Base-by-base conservation (phyloP, 495 filamentous ascomycete species). In the Neurospora pannonica region DNA sequence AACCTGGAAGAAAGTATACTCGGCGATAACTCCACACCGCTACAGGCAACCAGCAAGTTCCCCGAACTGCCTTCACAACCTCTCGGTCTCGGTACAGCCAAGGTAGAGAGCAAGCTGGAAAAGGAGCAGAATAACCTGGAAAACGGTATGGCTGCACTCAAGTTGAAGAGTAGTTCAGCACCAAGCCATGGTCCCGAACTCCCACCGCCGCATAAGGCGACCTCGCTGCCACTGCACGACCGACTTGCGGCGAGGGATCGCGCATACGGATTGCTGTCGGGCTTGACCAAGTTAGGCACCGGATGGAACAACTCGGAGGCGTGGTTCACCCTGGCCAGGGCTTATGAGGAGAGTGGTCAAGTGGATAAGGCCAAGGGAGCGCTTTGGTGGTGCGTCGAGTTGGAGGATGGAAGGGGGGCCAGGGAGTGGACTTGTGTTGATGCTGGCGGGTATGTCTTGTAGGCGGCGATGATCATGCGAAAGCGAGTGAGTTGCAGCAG, bases 281-380 rank as follows among this genome's bases (percentile, higher is more conserved):
- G 88, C 3, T 86, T 98, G 72, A 97, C 94, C 3, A 95, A 92
- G 83, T 87, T 93, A 4, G 94, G 94, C n/a, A 86, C 83, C 37
- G 95, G 94, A 6, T 98, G 97, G 97, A 93, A 97, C 80, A 88
- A 91, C 78, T 90, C 91, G n/a, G 96, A 97, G 79, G 96, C 95
- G 24, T 99, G 96, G 96, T 94, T 92, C 78, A 90, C 90, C 11
- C 87, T 99, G 19, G 93, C 96, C 1, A 85, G 93, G 75, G 94
- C 91, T 67, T 92, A 97, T 76, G 95, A 98, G 82, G 89, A 91
- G 72, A 91, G 92, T 71, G 92, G 92, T 8, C 92, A 98, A 84
- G 80, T 89, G 8, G 92, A 94, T 62, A 97, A 94, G 79, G 90
- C 96, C 67, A 94, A 94, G 79, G 86, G 87, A 70, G 90, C 88